Conservation (phyloP, 73 alveolate genomes). For the Paramecium octaurelia region DNA sequence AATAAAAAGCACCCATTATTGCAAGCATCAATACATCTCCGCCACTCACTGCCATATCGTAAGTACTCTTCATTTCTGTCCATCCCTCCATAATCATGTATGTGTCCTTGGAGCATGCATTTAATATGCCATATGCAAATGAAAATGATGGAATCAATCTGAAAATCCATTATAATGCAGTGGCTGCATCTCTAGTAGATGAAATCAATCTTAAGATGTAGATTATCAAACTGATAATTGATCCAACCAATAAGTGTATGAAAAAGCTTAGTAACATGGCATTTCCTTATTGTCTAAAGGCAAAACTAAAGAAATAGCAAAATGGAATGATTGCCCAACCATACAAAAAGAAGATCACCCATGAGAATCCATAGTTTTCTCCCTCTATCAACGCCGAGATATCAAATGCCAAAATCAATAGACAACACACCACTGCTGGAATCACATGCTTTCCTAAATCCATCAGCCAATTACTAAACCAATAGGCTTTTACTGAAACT, state of each 20-base stretch:
- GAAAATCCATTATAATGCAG: slow-evolving; percentile 63
- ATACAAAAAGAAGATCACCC: slow-evolving; percentile 71
- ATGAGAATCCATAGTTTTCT: slow-evolving; percentile 49
- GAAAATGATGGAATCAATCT: slow-evolving; percentile 75
- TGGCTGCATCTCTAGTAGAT: slow-evolving; percentile 67
- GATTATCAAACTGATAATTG: slow-evolving; percentile 65
- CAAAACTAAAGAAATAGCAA: slow-evolving; percentile 71
- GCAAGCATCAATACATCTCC: slow-evolving; percentile 49
- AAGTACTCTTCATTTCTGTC: slow-evolving; percentile 38
- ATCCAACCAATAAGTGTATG: slow-evolving; percentile 68
- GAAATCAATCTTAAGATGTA: slow-evolving; percentile 65
- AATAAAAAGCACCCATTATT: slow-evolving; percentile 32
- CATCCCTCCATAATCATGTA: slow-evolving; percentile 51
- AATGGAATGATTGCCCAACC: slow-evolving; percentile 78
- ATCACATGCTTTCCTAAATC: slow-evolving; percentile 82
- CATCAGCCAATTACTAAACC: slow-evolving; percentile 86
- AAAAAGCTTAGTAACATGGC: slow-evolving; percentile 73
- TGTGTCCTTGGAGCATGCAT: slow-evolving; percentile 42
- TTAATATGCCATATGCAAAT: slow-evolving; percentile 70
- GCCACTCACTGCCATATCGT: slow-evolving; percentile 60
- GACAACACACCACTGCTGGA: slow-evolving; percentile 76
- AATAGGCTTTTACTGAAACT: slow-evolving; percentile 81
- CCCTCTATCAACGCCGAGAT: slow-evolving; percentile 60
- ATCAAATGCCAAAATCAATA: slow-evolving; percentile 70
- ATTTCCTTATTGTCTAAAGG: slow-evolving; percentile 63